Base-by-base conservation (phyloP, 352 stramenopile genomes). In the Phytophthora pluvialis region DNA sequence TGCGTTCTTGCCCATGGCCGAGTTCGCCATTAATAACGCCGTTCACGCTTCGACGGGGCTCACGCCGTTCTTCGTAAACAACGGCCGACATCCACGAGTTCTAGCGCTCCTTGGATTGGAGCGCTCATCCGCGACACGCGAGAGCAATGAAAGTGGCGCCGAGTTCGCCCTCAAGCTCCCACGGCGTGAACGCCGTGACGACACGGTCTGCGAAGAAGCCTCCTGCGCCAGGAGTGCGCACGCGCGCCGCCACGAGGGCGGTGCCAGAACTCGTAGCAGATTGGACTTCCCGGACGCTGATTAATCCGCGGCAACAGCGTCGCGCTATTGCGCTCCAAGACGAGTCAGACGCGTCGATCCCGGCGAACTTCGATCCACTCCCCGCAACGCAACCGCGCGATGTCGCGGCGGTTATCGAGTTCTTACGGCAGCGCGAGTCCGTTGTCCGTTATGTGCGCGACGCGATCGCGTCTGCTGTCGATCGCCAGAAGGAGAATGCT, bases 1-100 rank as follows among this genome's bases (percentile, higher is more conserved):
- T 13, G 11, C 35, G 0, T 67, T 70, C 32, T 29, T 78, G 5
- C 57, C 60, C 11, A 48, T 75, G 21, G 61, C 39, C 2, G 67
- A 73, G 35, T 70, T 70, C 7, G 57, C 60, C 2, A 52, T 75
- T 2, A 75, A 73, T 47, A 73, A 73, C 48, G 44, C 54, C 0
- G 46, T 64, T 0, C 67, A 78, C n/a, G 46, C 60, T 1, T 75
- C 62, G 9, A 70, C 71, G 1, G 61, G 58, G 9, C 21, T 64
- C 4, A 71, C 62, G 0, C 61, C 71, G 1, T 76, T 75, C 28
- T 75, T 40, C 11, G 35, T 72, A 0, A 75, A 75, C 46, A 16
- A 35, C 35, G 42, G 33, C 0, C 49, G 49, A 11, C 57, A 72
- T 29, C 52, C 49, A 1, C 43, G 48, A 13, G 39, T 53, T 38